Conservation (phyloP, 495 filamentous ascomycete species). For the Penicillium dipodomyicola region DNA sequence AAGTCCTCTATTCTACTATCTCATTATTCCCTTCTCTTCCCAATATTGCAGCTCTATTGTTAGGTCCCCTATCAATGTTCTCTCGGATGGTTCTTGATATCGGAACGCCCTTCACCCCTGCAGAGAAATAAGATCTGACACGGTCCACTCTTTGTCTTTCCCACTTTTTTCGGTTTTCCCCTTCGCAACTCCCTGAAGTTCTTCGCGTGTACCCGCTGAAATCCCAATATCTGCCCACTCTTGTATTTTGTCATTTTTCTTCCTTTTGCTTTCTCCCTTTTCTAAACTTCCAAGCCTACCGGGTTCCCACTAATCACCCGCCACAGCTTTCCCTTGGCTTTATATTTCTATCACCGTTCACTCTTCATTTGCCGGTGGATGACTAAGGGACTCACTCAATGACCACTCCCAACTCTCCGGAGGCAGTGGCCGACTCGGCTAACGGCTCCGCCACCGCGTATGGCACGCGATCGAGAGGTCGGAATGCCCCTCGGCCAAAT, state of each 20-base stretch:
- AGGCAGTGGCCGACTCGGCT: constrained; percentile 41
- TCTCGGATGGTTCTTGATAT: constrained; percentile 23
- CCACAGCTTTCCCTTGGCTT: constrained; percentile 15
- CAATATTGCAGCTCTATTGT: constrained; percentile 3
- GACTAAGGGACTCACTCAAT: constrained; percentile 47
- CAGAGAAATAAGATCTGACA: constrained; percentile 32
- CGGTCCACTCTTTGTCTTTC: constrained; percentile 31
- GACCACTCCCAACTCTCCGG: constrained; percentile 51
- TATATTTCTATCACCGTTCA: constrained; percentile 12
- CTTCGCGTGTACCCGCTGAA: not conserved
- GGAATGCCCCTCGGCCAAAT: constrained; percentile 80
- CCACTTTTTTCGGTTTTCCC: constrained; percentile 20
- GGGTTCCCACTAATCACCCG: constrained; percentile 12
- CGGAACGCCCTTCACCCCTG: constrained; percentile 28
- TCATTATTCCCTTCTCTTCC: not conserved
- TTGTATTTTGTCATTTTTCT: constrained; percentile 28
- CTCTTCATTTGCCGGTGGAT: constrained; percentile 24
- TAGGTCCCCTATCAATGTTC: constrained; percentile 15
- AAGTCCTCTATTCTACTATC: constrained; percentile 8
- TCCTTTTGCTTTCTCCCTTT: constrained; percentile 20
- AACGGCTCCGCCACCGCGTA: constrained; percentile 64
- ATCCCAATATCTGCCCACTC: constrained; percentile 14
- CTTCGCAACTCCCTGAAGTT: constrained; percentile 16
- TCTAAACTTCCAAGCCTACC: constrained; percentile 7
- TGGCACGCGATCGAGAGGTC: constrained; percentile 92